A percentile compares a stretch with the other conserved stretches of the same genome.
phyloP scores from a whole-genome alignment of 345 rosid species.

The Nephelium lappaceum region DNA sequence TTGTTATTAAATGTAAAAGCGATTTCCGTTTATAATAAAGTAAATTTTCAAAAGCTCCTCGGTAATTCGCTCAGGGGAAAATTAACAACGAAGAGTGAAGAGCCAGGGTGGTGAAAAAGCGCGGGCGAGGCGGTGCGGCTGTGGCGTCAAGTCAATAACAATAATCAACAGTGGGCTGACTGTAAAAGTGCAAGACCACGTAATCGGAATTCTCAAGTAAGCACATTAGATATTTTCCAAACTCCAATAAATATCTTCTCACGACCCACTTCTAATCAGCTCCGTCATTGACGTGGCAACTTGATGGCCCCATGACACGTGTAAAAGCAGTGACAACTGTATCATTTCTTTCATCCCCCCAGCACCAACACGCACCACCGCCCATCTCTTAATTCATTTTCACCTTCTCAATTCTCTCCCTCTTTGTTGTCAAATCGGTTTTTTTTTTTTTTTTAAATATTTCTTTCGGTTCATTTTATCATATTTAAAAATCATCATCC shows the following conservation, averaged over 20 bases:
- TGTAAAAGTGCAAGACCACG: not conserved
- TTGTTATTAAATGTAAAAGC: too few species aligned
- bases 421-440: not conserved
- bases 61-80: too few species aligned
- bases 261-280: conserved; percentile 9
- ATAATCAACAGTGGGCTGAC: not conserved
- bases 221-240: conserved; percentile 47
- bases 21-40: too few species aligned
- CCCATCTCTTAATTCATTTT: not conserved
- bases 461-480: not conserved
- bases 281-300: conserved; percentile 51
- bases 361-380: not conserved
- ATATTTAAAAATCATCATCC: conserved; percentile 12
- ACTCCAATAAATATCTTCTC: conserved; percentile 43
- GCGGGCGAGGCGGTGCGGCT: too few species aligned
- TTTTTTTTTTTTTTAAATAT: not conserved
- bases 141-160: not conserved
- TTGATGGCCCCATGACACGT: conserved; percentile 47
- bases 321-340: conserved; percentile 72
- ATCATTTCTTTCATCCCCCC: conserved; percentile 32
- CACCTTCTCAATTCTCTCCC: not conserved
- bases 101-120: too few species aligned
- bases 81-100: too few species aligned
- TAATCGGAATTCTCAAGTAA: conserved; percentile 1
- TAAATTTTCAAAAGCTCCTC: too few species aligned